These are phyloP conservation scores for Falciphora oryzae DNA, from an alignment of 2,329 filamentous ascomycete species.

Conservation along the genomic window DNA sequence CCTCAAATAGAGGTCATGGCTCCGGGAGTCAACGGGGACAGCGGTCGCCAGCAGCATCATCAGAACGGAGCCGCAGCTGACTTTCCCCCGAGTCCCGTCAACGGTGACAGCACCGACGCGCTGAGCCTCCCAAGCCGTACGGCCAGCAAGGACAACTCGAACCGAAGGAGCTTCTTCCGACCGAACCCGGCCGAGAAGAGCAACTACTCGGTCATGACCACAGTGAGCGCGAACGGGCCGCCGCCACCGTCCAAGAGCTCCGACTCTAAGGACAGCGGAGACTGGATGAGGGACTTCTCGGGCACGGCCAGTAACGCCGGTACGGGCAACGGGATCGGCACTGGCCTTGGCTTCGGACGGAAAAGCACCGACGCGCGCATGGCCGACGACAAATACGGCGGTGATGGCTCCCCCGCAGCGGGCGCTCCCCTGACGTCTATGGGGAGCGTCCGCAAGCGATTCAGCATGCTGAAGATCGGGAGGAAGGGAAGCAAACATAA, in stretches of 20 bases:
- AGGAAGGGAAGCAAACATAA: constrained; percentile 58
- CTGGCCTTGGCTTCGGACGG: constrained; percentile 10
- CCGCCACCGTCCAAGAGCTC: constrained; percentile 5
- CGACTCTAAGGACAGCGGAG: constrained; percentile 17
- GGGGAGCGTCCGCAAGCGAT: constrained; percentile 67
- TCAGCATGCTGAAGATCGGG: constrained; percentile 72
- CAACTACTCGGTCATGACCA: constrained; percentile 4
- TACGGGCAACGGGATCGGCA: constrained; percentile 3
- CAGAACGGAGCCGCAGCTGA: constrained; percentile 11
- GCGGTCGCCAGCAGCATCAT: constrained; percentile 4
- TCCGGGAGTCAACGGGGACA: constrained; percentile 13
- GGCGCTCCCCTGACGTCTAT: constrained; percentile 31
- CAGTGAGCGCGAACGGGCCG: constrained; percentile 2
- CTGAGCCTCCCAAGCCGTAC: constrained; percentile 22
- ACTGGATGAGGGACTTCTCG: constrained; percentile 27
- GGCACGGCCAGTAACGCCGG: constrained; percentile 6
- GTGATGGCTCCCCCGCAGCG: constrained; percentile 18
- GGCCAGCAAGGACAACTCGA: constrained; percentile 26
- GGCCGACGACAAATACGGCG: constrained; percentile 10
- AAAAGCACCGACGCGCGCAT: constrained; percentile 20
- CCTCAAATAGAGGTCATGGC: constrained; percentile 13
- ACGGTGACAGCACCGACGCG: constrained; percentile 23
- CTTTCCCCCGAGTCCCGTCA: constrained; percentile 2
- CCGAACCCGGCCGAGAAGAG: constrained; percentile 19
- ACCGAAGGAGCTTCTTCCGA: constrained; percentile 41